These are phyloP conservation scores for Glycine soja DNA, from an alignment of 306 rosid species.

Conservation along the genomic window DNA sequence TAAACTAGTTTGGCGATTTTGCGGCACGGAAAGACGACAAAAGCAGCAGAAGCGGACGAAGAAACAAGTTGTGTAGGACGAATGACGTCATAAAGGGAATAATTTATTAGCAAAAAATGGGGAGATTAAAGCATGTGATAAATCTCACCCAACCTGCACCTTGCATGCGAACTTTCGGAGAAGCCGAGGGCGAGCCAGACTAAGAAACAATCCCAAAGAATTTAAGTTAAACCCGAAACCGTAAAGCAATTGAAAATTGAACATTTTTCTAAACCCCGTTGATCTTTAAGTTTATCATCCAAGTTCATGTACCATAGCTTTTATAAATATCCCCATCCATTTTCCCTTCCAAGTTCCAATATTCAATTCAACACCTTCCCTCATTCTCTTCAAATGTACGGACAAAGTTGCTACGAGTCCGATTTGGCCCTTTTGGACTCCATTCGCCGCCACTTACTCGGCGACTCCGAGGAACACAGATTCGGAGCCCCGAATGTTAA, in stretches of 20 bases:
- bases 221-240: background rate
- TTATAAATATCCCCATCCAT: constrained; percentile 52
- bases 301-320: background rate
- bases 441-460: constrained; percentile 75
- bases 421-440: constrained; percentile 59
- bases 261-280: background rate
- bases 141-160: constrained; percentile 26
- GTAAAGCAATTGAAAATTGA: background rate
- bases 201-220: background rate
- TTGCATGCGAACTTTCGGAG: constrained; percentile 55
- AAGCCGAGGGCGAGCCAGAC: constrained; percentile 29
- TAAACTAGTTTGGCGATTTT: background rate
- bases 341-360: constrained; percentile 16
- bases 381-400: constrained; percentile 44
- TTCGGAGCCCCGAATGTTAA: constrained; percentile 25
- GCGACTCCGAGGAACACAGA: constrained; percentile 52
- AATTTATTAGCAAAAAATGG: background rate
- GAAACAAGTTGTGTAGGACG: constrained; percentile 19
- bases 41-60: background rate
- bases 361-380: constrained; percentile 26
- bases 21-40: background rate
- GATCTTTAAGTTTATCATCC: constrained; percentile 53
- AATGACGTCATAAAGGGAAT: constrained; percentile 37
- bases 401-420: constrained; percentile 47
- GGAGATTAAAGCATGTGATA: constrained; percentile 53